Evolutionary conservation across 2,329 filamentous ascomycete genomes (phyloP).

Genomic region (Cyphellophora attinorum): DNA sequence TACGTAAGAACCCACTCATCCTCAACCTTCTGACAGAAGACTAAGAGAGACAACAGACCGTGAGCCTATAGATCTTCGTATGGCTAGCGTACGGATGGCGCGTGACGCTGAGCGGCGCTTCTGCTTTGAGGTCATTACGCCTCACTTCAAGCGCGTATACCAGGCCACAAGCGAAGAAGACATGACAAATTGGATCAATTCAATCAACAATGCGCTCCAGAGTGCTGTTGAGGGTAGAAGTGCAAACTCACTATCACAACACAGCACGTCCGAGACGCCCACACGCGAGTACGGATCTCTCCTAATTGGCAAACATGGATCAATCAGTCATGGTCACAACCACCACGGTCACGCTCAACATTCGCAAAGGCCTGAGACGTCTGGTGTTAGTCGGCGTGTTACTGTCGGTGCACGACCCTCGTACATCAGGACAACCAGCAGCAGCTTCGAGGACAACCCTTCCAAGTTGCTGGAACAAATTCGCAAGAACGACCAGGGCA

Average conservation of each 20-base stretch:
- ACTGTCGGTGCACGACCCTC: slow-evolving; percentile 83
- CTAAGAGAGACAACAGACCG: too few species aligned
- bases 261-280: slow-evolving; percentile 49
- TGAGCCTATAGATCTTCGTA: slow-evolving; percentile 92
- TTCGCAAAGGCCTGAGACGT: too few species aligned
- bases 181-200: slow-evolving; percentile 91
- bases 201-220: slow-evolving; percentile 90
- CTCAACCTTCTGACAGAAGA: too few species aligned
- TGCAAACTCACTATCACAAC: slow-evolving; percentile 35
- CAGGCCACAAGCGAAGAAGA: slow-evolving; percentile 97
- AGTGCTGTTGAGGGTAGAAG: slow-evolving; percentile 82
- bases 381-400: slow-evolving; percentile 68
- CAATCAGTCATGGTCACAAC: slow-evolving; percentile 41
- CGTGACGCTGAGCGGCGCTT: slow-evolving; percentile 90
- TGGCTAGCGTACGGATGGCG: slow-evolving; percentile 93
- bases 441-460: slow-evolving; percentile 62
- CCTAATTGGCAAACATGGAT: slow-evolving; percentile 79
- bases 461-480: slow-evolving; percentile 80
- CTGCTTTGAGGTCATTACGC: slow-evolving; percentile 97
- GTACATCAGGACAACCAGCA: slow-evolving; percentile 59
- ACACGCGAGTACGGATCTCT: slow-evolving; percentile 86
- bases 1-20: too few species aligned
- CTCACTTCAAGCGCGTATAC: slow-evolving; percentile 90
- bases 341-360: slow-evolving; percentile 28
- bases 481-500: slow-evolving; percentile 82